Conservation (phyloP, 495 filamentous ascomycete genomes). For the Chaetomium tenue region DNA sequence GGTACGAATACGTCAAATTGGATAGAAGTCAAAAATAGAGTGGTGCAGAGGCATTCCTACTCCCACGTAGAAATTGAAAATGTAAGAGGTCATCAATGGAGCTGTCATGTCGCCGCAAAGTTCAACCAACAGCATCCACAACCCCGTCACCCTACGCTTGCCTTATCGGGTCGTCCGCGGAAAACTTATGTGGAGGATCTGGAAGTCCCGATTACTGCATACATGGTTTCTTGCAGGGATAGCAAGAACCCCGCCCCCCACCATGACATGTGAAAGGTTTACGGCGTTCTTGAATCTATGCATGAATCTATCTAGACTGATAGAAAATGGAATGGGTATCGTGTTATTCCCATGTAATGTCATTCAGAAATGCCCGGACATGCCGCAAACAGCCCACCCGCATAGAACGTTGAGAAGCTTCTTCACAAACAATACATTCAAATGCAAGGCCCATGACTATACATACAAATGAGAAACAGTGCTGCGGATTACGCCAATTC, state of each 20-base stretch:
- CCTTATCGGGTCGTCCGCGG: neutral
- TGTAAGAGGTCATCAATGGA: neutral
- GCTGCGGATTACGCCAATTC: conserved; percentile 37
- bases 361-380: neutral
- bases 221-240: neutral
- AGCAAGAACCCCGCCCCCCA: neutral
- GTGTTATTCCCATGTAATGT: too few species aligned
- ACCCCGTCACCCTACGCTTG: neutral
- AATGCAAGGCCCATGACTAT: conserved; percentile 39
- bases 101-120: neutral
- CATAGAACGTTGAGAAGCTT: neutral
- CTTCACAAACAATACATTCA: conserved; percentile 31
- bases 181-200: neutral
- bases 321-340: too few species aligned
- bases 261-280: too few species aligned
- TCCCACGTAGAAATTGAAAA: neutral
- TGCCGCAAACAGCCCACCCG: neutral
- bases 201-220: neutral
- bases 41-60: neutral
- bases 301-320: too few species aligned
- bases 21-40: neutral
- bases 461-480: conserved; percentile 37
- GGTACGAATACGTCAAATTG: neutral
- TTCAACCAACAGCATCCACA: neutral
- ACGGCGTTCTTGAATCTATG: too few species aligned